phyloP scores from a whole-genome alignment of 805 yeast species.

The Tetrapisispora fleetii region DNA sequence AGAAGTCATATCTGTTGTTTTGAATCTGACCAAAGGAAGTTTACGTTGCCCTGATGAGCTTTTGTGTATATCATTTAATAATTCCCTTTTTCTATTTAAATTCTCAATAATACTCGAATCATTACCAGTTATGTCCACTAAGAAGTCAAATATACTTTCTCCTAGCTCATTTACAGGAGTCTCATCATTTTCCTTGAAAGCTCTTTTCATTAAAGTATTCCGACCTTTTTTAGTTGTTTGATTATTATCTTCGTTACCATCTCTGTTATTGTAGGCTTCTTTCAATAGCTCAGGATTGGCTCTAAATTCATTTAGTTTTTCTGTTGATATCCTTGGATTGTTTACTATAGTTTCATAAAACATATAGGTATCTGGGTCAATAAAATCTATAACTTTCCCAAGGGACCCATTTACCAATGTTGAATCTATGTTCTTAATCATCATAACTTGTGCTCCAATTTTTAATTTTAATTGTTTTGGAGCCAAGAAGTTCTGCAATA shows the following conservation, averaged over 20 bases:
- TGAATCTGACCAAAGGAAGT: constrained; percentile 72
- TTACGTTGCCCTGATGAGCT: constrained; percentile 36
- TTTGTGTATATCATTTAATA: constrained; percentile 35
- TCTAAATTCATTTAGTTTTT: constrained; percentile 12
- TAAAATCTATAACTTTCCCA: constrained; percentile 56
- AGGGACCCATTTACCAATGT: constrained; percentile 68
- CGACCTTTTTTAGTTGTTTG: constrained; percentile 8
- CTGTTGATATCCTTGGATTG: constrained; percentile 11
- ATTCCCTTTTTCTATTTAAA: constrained; percentile 38
- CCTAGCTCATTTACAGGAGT: constrained; percentile 22
- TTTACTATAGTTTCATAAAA: constrained; percentile 27
- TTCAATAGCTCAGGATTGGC: constrained; percentile 12
- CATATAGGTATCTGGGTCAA: constrained; percentile 41
- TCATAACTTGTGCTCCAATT: constrained; percentile 74
- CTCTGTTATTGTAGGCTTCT: constrained; percentile 12
- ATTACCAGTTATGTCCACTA: constrained; percentile 24
- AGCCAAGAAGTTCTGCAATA: constrained; percentile 52
- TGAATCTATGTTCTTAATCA: constrained; percentile 65
- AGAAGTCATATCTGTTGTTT: constrained; percentile 57
- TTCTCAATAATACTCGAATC: constrained; percentile 25
- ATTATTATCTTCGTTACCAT: constrained; percentile 7
- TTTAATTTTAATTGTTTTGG: constrained; percentile 49
- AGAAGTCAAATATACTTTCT: constrained; percentile 42
- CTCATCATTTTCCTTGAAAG: constrained; percentile 10
- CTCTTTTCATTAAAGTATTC: constrained; percentile 18